Base-by-base conservation (phyloP, 2,329 filamentous ascomycete species). In the Hymenoscyphus repandus region DNA sequence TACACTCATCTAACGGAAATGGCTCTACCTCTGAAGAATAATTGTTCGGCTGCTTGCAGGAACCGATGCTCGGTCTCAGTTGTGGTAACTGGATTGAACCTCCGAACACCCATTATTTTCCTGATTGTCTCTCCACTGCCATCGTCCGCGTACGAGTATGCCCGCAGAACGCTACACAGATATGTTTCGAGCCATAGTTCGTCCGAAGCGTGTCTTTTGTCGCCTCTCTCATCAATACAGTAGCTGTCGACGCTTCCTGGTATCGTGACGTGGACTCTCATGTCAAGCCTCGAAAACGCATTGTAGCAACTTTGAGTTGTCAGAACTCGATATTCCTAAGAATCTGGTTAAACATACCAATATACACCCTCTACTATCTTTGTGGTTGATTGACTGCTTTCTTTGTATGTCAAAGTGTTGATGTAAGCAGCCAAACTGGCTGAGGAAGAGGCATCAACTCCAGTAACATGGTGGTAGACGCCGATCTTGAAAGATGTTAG, bases 41-140 rank as follows among this genome's bases (percentile, higher is more conserved):
- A 77, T 63, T 88, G 86, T 71, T 99, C 93, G 10, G 93, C 93
- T 17, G 93, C 90, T 64, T 95, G 88, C 38, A 99, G 75, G 67
- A 99, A 99, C 58, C 89, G 89, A 67, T 99, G 93, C 70, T 99
- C 93, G 54, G 90, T 90, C 69, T 99, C 93, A n/a, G 93, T 97
- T 69, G 88, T 97, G 43, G 90, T 96, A 54, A 99, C 89, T 1
- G 93, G 93, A 66, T 99, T 99, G 77, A 99, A 97, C 56, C 93
- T 82, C 61, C 93, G 81, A 45, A 97, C 90, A n/a, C 92, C 93
- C 66, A 97, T 88, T 53, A 99, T 96, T 73, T 93, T 95, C 69
- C 93, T 88, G 67, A 97, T 96, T 1, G 88, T 88, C 63, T 96
- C 92, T 49, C 92, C 92, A 49, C 88, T 93, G 40, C 92, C 92